phyloP scores from a whole-genome alignment of 345 rosid genomes.

The Linum lewisii region DNA sequence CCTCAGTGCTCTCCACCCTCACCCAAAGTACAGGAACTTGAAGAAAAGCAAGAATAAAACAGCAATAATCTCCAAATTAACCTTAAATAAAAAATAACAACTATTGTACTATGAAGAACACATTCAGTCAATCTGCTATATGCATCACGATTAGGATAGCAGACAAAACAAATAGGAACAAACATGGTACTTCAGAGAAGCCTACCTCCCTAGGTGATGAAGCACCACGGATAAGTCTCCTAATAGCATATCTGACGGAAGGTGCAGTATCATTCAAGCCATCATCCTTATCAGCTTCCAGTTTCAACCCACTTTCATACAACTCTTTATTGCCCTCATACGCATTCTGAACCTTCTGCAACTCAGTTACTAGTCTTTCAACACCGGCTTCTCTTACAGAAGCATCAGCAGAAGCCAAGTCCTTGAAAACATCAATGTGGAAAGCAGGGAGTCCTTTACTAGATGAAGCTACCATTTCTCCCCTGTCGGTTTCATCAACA shows the following conservation, averaged over 20 bases:
- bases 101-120: not conserved
- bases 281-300: constrained; percentile 85
- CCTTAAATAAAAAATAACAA: no score
- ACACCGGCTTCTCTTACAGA: constrained; percentile 56
- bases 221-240: constrained; percentile 86
- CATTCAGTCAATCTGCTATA: not conserved
- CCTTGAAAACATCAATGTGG: constrained; percentile 62
- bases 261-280: constrained; percentile 84
- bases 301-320: constrained; percentile 42
- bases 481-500: constrained; percentile 14
- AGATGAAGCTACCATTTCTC: constrained; percentile 20
- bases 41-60: not conserved
- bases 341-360: constrained; percentile 65
- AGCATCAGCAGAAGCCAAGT: constrained; percentile 55
- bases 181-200: not conserved
- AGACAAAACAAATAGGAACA: not conserved
- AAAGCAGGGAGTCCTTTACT: constrained; percentile 42
- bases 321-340: constrained; percentile 51
- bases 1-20: not conserved
- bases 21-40: not conserved
- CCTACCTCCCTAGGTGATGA: constrained; percentile 94
- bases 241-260: constrained; percentile 68
- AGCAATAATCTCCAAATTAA: not conserved
- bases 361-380: constrained; percentile 48
- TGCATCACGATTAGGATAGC: not conserved